phyloP scores from a whole-genome alignment of 2,329 filamentous ascomycete species.

The Cladosporium cucumerinum region DNA sequence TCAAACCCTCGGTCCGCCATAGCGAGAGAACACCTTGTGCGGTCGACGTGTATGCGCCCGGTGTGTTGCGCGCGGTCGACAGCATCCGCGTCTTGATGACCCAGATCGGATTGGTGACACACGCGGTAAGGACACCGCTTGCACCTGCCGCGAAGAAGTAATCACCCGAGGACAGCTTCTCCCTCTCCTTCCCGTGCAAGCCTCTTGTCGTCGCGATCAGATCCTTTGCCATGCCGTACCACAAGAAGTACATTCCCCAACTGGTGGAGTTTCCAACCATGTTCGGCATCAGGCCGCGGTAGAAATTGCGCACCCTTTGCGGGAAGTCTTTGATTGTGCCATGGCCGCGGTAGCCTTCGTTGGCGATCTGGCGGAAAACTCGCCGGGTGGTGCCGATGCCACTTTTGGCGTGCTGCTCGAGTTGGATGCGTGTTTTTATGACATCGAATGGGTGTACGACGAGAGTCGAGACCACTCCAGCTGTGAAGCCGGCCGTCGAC shows the following conservation, averaged over 20 bases:
- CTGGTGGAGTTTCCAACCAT: conserved; percentile 83
- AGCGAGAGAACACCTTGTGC: conserved; percentile 66
- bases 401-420: conserved; percentile 26
- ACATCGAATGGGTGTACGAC: conserved; percentile 90
- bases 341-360: conserved; percentile 20
- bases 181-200: conserved; percentile 29
- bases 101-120: conserved; percentile 94
- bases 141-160: conserved; percentile 75
- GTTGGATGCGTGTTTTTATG: conserved; percentile 90
- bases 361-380: conserved; percentile 29
- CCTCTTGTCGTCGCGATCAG: conserved; percentile 39
- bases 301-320: conserved; percentile 57
- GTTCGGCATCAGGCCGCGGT: conserved; percentile 87
- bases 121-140: conserved; percentile 70
- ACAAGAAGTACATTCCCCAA: conserved; percentile 91
- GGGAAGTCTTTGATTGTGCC: not conserved
- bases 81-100: conserved; percentile 98
- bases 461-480: conserved; percentile 81
- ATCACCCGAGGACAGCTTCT: conserved; percentile 59
- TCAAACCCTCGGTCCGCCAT: conserved; percentile 65
- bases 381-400: conserved; percentile 27
- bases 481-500: conserved; percentile 83
- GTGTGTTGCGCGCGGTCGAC: conserved; percentile 69
- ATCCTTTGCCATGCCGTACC: conserved; percentile 60
- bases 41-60: conserved; percentile 80